phyloP scores from a whole-genome alignment of 2,329 filamentous ascomycete species.

The Paecilomyces variotii region DNA sequence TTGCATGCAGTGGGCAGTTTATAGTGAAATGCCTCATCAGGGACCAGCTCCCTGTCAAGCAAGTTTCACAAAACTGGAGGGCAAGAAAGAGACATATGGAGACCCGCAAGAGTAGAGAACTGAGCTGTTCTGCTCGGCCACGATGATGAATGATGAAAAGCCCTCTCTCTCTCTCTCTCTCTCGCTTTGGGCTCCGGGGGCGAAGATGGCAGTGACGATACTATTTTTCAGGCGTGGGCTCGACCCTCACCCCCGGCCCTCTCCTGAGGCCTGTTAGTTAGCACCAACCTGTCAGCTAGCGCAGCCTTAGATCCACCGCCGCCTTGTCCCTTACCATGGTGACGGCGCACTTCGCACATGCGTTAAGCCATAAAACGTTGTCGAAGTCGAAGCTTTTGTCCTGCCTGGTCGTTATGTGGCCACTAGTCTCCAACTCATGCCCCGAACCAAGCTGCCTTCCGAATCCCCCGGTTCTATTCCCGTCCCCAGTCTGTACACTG shows the following conservation, averaged over 20 bases:
- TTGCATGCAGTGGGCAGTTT: not conserved
- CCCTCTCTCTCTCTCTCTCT: no score
- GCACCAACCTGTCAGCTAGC: not conserved
- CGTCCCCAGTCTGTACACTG: slow-evolving; percentile 1
- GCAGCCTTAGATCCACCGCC: slow-evolving; percentile 1
- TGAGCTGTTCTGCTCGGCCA: not conserved
- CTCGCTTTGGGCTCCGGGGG: not conserved
- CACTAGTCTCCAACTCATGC: not conserved
- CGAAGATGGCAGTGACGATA: not conserved
- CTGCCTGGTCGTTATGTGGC: not conserved
- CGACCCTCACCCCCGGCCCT: not conserved
- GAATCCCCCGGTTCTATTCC: slow-evolving; percentile 9
- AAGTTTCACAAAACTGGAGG: not conserved
- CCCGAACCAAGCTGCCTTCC: slow-evolving; percentile 3
- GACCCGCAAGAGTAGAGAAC: not conserved
- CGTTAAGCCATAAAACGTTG: slow-evolving; percentile 2
- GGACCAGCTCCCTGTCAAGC: not conserved
- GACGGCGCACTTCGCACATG: slow-evolving; percentile 6
- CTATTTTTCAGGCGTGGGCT: slow-evolving; percentile 1
- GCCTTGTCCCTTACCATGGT: slow-evolving; percentile 4
- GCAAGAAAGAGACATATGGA: not conserved
- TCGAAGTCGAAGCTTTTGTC: slow-evolving; percentile 1
- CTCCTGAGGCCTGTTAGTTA: not conserved
- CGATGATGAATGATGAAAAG: not conserved
- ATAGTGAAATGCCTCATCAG: not conserved